Base-by-base conservation (phyloP, 1,284 basidiomycete species). In the Malassezia brasiliensis region DNA sequence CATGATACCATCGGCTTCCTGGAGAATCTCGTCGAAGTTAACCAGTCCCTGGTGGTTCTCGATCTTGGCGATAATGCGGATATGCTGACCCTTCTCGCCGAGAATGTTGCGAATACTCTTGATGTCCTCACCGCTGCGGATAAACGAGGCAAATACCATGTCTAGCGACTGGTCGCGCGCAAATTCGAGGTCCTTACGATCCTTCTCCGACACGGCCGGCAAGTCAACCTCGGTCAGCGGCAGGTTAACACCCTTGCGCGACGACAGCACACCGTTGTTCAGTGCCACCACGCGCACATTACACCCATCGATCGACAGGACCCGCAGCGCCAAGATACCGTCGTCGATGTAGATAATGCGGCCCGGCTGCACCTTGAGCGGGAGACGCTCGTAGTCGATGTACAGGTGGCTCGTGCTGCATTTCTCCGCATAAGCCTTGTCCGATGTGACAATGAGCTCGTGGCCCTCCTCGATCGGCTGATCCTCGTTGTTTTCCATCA, bases 161-260 rank as follows among this genome's bases (percentile, higher is more conserved):
- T 99, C 94, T 66, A 98, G 90, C 62, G 85, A 84, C 77, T 98
- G 96, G 81, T 85, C 87, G 76, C 96, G 93, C 78, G 94, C 94
- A 65, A 98, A 99, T 63, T 81, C 77, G 56, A 99, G 79, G 77
- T 98, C 94, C 63, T 84, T 83, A 47, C 50, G 53, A 64, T 99
- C 94, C 82, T 98, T 98, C 58, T 90, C 88, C 56, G 91, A 96
- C 51, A 98, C 84, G 52, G 94, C 89, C 53, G 94, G 94, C 50
- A 99, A 85, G 79, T 98, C 94, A 72, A 99, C 94, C 28, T 86
- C 83, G 64, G 94, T 96, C 78, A 96, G 94, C 70, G 94, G 94
- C 57, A 99, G 84, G 79, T 98, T 98, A 79, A 98, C 94, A 77
- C 94, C 94, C 81, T 99, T 99, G 77, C 90, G 88, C 59, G 90